Conservation (phyloP, 768 basidiomycete genomes). For the Gelatoporia subvermispora region DNA sequence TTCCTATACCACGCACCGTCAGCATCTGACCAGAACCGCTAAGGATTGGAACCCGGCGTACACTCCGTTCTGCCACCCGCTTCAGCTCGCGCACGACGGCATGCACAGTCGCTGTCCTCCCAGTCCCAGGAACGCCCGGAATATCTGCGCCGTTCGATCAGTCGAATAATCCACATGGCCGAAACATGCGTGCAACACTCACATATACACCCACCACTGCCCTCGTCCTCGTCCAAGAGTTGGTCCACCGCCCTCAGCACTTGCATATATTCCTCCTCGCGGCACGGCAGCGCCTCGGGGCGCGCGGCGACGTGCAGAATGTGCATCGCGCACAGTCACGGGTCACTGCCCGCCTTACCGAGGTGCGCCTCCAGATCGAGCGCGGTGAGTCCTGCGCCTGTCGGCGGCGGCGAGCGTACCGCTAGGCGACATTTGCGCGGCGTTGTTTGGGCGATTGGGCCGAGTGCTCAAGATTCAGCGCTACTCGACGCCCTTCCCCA, state of each 20-base stretch:
- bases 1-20: background rate
- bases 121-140: constrained; percentile 97
- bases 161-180: background rate
- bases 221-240: constrained; percentile 84
- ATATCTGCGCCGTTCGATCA: constrained; percentile 68
- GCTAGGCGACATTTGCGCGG: too few species aligned
- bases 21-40: background rate
- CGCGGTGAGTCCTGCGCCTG: constrained; percentile 30
- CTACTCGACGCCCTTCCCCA: constrained; percentile 61
- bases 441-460: too few species aligned
- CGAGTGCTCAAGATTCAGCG: constrained; percentile 75
- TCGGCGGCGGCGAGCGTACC: constrained; percentile 30
- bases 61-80: constrained; percentile 77
- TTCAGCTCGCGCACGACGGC: constrained; percentile 87
- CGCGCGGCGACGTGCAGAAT: constrained; percentile 90
- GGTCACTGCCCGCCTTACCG: constrained; percentile 38
- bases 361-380: constrained; percentile 25
- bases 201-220: constrained; percentile 96
- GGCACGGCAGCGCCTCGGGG: constrained; percentile 84
- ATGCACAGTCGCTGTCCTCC: constrained; percentile 97
- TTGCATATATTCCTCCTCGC: constrained; percentile 77
- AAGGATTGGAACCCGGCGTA: constrained; percentile 38
- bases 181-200: constrained; percentile 30
- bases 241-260: constrained; percentile 77
- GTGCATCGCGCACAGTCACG: constrained; percentile 86